phyloP scores from a whole-genome alignment of 2,329 filamentous ascomycete genomes.

The Penicillium sp. region DNA sequence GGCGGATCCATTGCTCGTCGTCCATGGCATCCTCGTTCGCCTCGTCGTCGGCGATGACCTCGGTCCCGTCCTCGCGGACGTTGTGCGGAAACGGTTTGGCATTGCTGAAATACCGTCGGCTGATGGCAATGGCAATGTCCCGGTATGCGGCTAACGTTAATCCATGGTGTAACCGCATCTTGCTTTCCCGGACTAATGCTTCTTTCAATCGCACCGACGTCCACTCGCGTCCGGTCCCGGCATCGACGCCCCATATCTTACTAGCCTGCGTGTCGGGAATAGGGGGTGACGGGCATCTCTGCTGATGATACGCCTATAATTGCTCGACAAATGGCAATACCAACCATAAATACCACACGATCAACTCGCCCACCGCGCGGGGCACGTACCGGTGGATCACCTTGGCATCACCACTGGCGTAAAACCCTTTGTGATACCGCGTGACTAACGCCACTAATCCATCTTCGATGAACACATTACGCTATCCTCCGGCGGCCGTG shows the following conservation, averaged over 20 bases:
- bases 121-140: not conserved
- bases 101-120: not conserved
- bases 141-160: not conserved
- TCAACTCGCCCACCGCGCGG: slow-evolving; percentile 4
- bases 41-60: too few relatives aligned
- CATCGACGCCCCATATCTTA: not conserved
- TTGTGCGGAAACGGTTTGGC: not conserved
- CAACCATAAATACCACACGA: slow-evolving; percentile 15
- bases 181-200: not conserved
- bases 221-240: not conserved
- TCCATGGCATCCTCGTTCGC: too few relatives aligned
- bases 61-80: too few relatives aligned
- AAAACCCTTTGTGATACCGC: slow-evolving; percentile 13
- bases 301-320: not conserved
- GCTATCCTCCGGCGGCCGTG: not conserved
- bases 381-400: slow-evolving; percentile 11
- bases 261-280: not conserved
- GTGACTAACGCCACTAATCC: slow-evolving; percentile 4
- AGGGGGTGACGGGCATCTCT: not conserved
- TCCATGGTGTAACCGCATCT: not conserved
- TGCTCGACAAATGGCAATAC: not conserved
- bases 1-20: too few relatives aligned
- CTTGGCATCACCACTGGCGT: slow-evolving; percentile 1
- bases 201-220: not conserved
- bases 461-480: slow-evolving; percentile 13